Percentiles rank a stretch among this genome's conserved stretches.
Evolutionary conservation across 176 grass and related monocot species (phyloP).

Genomic region (Triticum monococcum): DNA sequence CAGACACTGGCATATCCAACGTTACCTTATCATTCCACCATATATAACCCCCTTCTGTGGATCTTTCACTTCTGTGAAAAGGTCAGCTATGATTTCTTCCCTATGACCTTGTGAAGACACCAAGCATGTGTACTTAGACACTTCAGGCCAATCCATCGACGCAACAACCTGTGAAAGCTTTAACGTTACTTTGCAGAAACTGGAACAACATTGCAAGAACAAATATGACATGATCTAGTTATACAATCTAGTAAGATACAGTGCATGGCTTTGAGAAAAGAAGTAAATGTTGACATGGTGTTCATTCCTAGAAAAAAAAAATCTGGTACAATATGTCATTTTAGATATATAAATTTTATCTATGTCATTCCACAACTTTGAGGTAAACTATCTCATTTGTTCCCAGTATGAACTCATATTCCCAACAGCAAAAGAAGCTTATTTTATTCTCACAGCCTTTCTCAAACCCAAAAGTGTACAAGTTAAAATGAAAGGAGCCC

Average conservation of each 20-base stretch:
- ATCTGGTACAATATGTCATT: not conserved
- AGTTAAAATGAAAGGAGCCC: too few species aligned
- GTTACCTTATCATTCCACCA: conserved; percentile 83
- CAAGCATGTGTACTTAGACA: conserved; percentile 76
- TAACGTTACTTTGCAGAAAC: not conserved
- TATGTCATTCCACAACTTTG: not conserved
- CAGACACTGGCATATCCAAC: not conserved
- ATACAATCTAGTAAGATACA: not conserved
- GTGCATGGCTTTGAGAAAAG: not conserved
- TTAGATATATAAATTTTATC: not conserved
- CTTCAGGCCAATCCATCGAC: conserved; percentile 87
- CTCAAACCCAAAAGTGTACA: not conserved
- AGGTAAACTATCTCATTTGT: not conserved
- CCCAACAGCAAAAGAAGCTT: not conserved
- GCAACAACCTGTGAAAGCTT: conserved; percentile 63
- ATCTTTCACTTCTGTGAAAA: conserved; percentile 61
- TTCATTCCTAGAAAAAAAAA: not conserved
- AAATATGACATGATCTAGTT: conserved; percentile 53
- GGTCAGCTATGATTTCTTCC: conserved; percentile 68
- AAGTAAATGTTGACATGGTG: too few species aligned
- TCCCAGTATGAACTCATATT: not conserved
- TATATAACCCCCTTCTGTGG: conserved; percentile 35
- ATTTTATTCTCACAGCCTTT: not conserved
- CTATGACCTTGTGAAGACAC: conserved; percentile 71
- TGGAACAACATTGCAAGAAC: not conserved